phyloP scores from a whole-genome alignment of 495 filamentous ascomycete genomes.

The Penicillium samsonianum region DNA sequence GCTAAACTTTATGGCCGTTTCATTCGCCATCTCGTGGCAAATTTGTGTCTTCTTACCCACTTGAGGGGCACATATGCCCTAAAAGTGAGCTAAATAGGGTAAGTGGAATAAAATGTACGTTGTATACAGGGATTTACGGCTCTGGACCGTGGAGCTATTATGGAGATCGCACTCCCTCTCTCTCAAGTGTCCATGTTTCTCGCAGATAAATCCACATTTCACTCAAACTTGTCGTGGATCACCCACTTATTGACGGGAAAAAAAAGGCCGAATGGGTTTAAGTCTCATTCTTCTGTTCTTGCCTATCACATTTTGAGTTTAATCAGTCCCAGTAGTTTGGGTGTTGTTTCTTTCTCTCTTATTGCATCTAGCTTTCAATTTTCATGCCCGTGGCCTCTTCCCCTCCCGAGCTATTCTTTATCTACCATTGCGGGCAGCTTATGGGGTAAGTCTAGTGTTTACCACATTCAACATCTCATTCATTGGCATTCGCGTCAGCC shows the following conservation, averaged over 20 bases:
- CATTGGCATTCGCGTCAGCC: not conserved
- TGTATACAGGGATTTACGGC: conserved; percentile 1
- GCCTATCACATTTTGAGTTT: conserved; percentile 27
- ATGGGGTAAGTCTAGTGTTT: not conserved
- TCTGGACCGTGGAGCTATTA: not conserved
- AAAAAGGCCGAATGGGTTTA: not conserved
- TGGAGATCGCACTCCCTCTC: conserved; percentile 2
- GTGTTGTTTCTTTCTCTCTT: conserved; percentile 4
- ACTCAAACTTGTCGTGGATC: conserved; percentile 1
- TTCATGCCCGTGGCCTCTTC: not conserved
- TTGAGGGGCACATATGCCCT: conserved; percentile 9
- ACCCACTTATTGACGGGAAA: conserved; percentile 10
- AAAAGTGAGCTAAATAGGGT: not conserved
- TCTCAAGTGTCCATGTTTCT: not conserved
- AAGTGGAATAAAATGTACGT: conserved; percentile 1
- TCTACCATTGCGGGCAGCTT: not conserved
- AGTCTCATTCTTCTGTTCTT: not conserved
- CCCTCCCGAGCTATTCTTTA: conserved; percentile 1
- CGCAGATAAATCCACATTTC: not conserved
- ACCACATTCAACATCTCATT: too few species aligned
- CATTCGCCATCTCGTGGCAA: conserved; percentile 16
- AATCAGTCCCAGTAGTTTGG: conserved; percentile 8
- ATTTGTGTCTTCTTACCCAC: conserved; percentile 20
- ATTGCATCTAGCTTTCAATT: not conserved
- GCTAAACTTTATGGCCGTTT: conserved; percentile 13